These are phyloP conservation scores for Suillus placidus DNA, from an alignment of 768 basidiomycete species.

Conservation along the genomic window DNA sequence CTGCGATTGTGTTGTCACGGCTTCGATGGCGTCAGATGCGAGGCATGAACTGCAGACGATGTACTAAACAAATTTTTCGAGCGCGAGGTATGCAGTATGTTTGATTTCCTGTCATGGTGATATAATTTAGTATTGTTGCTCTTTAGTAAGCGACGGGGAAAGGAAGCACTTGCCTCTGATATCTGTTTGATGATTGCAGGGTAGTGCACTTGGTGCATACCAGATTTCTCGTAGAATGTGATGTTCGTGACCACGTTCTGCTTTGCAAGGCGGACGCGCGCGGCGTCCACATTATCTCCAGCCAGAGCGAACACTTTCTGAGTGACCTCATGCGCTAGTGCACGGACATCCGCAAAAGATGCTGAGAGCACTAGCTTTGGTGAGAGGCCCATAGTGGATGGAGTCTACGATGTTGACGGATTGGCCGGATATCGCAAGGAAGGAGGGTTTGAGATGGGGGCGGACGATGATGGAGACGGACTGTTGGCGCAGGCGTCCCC, in stretches of 20 bases:
- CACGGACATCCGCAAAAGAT: background rate
- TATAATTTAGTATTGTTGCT: background rate
- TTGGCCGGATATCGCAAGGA: constrained; percentile 46
- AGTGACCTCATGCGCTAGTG: constrained; percentile 39
- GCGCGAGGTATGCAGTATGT: constrained; percentile 54
- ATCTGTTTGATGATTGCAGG: constrained; percentile 38
- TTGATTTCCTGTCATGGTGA: constrained; percentile 46
- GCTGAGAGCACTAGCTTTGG: background rate
- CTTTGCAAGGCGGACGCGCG: constrained; percentile 55
- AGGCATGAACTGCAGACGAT: constrained; percentile 45
- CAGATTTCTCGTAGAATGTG: constrained; percentile 39
- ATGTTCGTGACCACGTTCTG: constrained; percentile 65
- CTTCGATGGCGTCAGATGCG: constrained; percentile 34
- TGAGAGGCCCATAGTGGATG: constrained; percentile 3
- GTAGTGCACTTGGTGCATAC: constrained; percentile 39
- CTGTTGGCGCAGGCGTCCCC: constrained; percentile 51
- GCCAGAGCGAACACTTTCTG: constrained; percentile 42
- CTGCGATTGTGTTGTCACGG: constrained; percentile 57
- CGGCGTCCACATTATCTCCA: constrained; percentile 37
- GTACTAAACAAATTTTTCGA: constrained; percentile 59
- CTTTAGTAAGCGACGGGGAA: background rate
- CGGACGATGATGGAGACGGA: constrained; percentile 52
- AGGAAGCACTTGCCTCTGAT: constrained; percentile 19
- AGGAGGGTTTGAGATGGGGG: constrained; percentile 43
- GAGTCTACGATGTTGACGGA: constrained; percentile 58